Evolutionary conservation across 495 filamentous ascomycete species (phyloP), one percentile per base, ranked within the genome.

Genomic region (Cercophora sp.): DNA sequence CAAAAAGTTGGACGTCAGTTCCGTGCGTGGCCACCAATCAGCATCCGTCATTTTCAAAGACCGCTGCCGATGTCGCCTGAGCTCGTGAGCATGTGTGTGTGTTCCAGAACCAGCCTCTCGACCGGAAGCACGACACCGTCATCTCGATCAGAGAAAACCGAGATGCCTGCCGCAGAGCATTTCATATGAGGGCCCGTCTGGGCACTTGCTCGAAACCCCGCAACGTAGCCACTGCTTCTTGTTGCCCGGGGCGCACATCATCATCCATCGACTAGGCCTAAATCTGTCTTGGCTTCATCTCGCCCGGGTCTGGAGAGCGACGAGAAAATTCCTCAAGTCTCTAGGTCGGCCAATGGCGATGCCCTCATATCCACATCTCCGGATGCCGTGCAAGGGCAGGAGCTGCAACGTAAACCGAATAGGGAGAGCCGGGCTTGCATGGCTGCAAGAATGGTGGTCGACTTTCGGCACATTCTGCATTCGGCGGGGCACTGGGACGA

Each of bases 11-110:
- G 48, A 54, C 52, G 57, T 59, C 55, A 56, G 40, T 53, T 52
- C 44, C 43, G 18, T 34, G 16, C 45, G 18, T 40, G 20, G 48
- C 25, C 24, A 35, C 66, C 66, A 69, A 69, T 69, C 62, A 67
- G 8, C 35, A 15, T n/a, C 9, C n/a, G 10, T 15, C 23, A 9
- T 56, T 65, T 69, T 67, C 64, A 56, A 69, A 65, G 53, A 55
- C 56, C 13, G 24, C 18, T 37, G 54, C 66, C 66, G 66, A 69
- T 69, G 62, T 69, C 66, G 66, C 66, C 58, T 40, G 36, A 16
- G 23, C 20, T 47, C 26, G 24, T 44, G 29, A 16, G 4, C 13
- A 13, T 32, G 29, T 39, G 36, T n/a, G 36, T 8, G 18, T 15
- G 16, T 18, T 26, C 20, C 15, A 39, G 47, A 37, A 19, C n/a